These are phyloP conservation scores for Neurospora sp. DNA, from an alignment of 495 filamentous ascomycete species.

Conservation along the genomic window DNA sequence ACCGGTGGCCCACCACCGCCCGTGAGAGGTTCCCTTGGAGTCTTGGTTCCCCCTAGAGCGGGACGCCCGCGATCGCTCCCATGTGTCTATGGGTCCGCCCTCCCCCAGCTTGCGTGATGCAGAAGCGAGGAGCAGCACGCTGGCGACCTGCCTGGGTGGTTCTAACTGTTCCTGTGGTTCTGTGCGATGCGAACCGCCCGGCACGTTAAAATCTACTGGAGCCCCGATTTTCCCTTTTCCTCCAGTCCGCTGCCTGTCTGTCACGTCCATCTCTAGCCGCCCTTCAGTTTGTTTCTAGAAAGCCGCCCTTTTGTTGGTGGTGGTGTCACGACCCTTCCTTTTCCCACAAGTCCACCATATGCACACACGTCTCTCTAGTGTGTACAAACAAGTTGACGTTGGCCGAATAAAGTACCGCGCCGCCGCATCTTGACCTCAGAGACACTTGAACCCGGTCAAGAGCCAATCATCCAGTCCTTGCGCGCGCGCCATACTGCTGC, in stretches of 20 bases:
- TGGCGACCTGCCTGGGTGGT: constrained; percentile 4
- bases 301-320: not conserved
- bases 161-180: not conserved
- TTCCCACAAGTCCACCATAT: not conserved
- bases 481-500: not conserved
- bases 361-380: not conserved
- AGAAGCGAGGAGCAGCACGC: constrained; percentile 1
- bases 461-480: not conserved
- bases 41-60: constrained; percentile 2
- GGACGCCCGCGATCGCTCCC: not conserved
- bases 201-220: constrained; percentile 9
- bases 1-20: constrained; percentile 6
- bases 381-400: not conserved
- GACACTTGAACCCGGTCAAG: not conserved
- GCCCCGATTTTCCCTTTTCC: constrained; percentile 13
- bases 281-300: constrained; percentile 1
- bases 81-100: constrained; percentile 3
- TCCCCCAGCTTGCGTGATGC: constrained; percentile 15
- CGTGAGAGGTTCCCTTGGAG: constrained; percentile 4
- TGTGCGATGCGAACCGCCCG: constrained; percentile 3
- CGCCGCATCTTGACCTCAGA: not conserved
- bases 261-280: constrained; percentile 3
- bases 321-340: constrained; percentile 3
- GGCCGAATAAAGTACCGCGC: not conserved
- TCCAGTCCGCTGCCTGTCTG: constrained; percentile 1